phyloP scores from a whole-genome alignment of 2,329 filamentous ascomycete genomes.

The Ascochyta clinopodiicola region DNA sequence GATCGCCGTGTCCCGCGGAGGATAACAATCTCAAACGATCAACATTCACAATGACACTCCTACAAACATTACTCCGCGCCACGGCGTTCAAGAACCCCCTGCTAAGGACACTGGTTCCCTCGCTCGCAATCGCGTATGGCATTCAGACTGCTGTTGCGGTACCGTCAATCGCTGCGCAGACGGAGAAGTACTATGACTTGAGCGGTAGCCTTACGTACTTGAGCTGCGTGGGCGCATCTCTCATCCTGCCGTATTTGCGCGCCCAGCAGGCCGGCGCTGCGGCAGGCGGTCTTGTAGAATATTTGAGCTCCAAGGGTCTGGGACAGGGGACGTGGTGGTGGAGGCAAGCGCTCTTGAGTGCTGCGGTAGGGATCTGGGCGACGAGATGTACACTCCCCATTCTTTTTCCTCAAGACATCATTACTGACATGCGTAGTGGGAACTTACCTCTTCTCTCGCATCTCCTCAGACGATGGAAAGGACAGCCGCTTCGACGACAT shows the following conservation, averaged over 20 bases:
- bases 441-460: conserved; percentile 67
- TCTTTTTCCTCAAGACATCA: not conserved
- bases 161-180: conserved; percentile 65
- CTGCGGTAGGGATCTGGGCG: conserved; percentile 68
- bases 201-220: conserved; percentile 72
- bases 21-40: not conserved
- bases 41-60: conserved; percentile 35
- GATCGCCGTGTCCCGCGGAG: not conserved
- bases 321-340: conserved; percentile 59
- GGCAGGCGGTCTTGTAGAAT: conserved; percentile 44
- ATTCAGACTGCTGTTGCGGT: conserved; percentile 68
- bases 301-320: conserved; percentile 33
- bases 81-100: conserved; percentile 69
- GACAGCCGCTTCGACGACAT: conserved; percentile 67
- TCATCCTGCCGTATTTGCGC: conserved; percentile 67
- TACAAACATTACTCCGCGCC: conserved; percentile 61
- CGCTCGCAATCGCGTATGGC: conserved; percentile 66
- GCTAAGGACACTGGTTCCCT: conserved; percentile 67
- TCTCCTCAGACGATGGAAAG: conserved; percentile 61
- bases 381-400: conserved; percentile 58
- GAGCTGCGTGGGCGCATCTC: conserved; percentile 66
- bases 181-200: conserved; percentile 73
- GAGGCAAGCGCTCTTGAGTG: conserved; percentile 64
- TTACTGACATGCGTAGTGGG: conserved; percentile 59
- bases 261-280: conserved; percentile 58